Conservation (phyloP, 495 filamentous ascomycete species). For the Neurospora terricola region DNA sequence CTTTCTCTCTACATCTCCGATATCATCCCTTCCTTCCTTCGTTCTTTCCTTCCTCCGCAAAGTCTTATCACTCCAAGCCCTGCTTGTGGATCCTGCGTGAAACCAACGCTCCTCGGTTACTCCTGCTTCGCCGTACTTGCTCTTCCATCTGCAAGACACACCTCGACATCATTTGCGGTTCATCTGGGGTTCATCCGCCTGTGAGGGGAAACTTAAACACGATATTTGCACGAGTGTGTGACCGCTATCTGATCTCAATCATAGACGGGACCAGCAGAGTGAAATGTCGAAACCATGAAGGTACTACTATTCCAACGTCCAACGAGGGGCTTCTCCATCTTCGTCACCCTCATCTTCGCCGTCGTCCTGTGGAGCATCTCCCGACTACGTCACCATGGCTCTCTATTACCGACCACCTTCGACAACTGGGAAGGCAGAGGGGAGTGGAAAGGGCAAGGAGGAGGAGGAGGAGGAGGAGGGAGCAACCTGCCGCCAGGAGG, state of each 20-base stretch:
- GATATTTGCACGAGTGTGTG: not conserved
- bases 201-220: not conserved
- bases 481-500: not conserved
- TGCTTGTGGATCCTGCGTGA: not conserved
- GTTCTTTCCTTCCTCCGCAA: not conserved
- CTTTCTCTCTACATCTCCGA: not conserved
- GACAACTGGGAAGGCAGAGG: not conserved
- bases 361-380: constrained; percentile 10
- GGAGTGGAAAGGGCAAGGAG: not conserved
- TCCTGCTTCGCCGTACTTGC: not conserved
- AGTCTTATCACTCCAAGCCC: not conserved
- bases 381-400: constrained; percentile 10
- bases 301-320: constrained; percentile 10
- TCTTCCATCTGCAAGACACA: not conserved
- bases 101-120: not conserved
- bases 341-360: constrained; percentile 8
- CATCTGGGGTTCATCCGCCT: not conserved
- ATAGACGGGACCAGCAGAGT: not conserved
- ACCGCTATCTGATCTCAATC: not conserved
- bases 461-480: not conserved
- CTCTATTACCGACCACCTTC: constrained; percentile 2
- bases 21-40: not conserved
- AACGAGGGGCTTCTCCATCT: constrained; percentile 10
- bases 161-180: not conserved
- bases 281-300: constrained; percentile 4